Evolutionary conservation across 768 basidiomycete species (phyloP).

Genomic region (Suillus fuscotomentosus): DNA sequence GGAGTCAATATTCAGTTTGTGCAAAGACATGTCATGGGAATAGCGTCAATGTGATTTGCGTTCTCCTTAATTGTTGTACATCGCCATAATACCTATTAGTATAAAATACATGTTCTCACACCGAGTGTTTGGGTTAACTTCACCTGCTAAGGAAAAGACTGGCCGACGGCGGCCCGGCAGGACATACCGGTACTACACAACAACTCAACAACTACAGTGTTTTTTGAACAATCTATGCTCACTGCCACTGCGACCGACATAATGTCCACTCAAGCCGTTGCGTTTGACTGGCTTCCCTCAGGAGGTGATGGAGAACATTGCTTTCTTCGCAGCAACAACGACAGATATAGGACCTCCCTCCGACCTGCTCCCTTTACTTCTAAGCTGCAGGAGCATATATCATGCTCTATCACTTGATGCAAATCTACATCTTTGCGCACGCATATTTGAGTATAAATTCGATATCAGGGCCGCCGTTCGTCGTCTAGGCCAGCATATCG

Average conservation of each 20-base stretch:
- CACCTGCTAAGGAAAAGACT: neutral
- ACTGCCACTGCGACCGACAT: neutral
- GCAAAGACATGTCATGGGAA: conserved; percentile 31
- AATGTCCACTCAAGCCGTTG: conserved; percentile 11
- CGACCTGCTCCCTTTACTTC: conserved; percentile 54
- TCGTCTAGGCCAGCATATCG: conserved; percentile 43
- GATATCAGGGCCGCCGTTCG: conserved; percentile 52
- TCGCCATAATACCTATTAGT: neutral
- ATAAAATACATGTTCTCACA: neutral
- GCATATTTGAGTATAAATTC: conserved; percentile 67
- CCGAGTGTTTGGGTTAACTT: neutral
- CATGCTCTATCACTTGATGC: conserved; percentile 45
- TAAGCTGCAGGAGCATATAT: conserved; percentile 47
- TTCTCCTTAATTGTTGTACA: neutral
- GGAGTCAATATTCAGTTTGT: conserved; percentile 55
- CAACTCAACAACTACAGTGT: neutral
- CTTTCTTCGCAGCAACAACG: conserved; percentile 57
- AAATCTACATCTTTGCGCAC: conserved; percentile 73
- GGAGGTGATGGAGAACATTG: conserved; percentile 80
- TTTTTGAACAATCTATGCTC: neutral
- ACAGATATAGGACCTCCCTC: conserved; percentile 59
- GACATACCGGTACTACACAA: neutral
- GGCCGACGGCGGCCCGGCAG: neutral
- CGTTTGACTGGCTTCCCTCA: conserved; percentile 53
- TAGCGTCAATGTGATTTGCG: neutral